Conservation (phyloP, 2,329 filamentous ascomycete species). For the Xylaria sp. region DNA sequence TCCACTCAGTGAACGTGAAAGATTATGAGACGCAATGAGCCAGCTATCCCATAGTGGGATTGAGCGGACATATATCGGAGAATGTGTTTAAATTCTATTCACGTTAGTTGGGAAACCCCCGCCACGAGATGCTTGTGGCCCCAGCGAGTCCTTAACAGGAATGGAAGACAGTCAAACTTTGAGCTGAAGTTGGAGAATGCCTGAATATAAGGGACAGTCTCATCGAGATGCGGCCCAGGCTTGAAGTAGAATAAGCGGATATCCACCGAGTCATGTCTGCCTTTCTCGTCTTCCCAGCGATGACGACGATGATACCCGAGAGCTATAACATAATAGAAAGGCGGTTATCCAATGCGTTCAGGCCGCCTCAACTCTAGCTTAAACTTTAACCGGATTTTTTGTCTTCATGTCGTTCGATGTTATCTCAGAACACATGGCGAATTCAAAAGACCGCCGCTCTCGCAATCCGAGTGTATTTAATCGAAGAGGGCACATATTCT, state of each 20-base stretch:
- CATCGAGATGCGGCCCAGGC: background rate
- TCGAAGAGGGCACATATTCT: background rate
- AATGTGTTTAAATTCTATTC: background rate
- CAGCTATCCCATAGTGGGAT: background rate
- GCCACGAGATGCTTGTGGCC: background rate
- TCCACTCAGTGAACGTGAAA: background rate
- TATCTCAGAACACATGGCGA: background rate
- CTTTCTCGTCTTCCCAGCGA: background rate
- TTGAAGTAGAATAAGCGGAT: background rate
- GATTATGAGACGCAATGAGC: background rate
- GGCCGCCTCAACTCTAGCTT: conserved; percentile 10
- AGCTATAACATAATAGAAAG: background rate
- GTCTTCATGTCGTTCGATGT: background rate
- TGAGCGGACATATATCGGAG: background rate
- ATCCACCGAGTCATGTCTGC: conserved; percentile 12
- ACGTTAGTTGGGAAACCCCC: background rate
- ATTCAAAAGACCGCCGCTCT: too few relatives aligned
- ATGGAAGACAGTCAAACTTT: background rate
- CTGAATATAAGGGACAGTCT: background rate
- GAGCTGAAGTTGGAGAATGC: background rate
- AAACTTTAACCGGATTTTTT: conserved; percentile 11
- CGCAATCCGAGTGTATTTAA: background rate
- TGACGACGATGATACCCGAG: background rate
- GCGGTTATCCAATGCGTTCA: background rate
- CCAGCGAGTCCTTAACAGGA: background rate